phyloP scores from a whole-genome alignment of 2,329 filamentous ascomycete genomes.

The Cadophora luteo-olivacea region DNA sequence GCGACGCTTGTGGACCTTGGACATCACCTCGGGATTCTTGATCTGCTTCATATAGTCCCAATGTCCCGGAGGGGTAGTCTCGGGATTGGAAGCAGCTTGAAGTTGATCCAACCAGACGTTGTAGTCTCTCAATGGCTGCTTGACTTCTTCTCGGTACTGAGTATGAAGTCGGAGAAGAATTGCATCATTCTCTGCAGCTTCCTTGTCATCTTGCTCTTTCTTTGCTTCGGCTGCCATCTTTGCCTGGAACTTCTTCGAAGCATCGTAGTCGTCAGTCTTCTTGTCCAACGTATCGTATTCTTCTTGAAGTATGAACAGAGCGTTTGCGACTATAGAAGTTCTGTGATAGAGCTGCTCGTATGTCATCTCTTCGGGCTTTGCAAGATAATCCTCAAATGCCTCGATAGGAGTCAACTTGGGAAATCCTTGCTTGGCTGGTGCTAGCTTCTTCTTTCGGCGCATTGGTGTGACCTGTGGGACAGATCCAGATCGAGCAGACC shows the following conservation, averaged over 20 bases:
- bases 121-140: conserved; percentile 16
- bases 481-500: not conserved
- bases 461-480: not conserved
- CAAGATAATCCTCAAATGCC: conserved; percentile 39
- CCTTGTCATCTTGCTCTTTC: conserved; percentile 24
- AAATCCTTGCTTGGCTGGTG: conserved; percentile 24
- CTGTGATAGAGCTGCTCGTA: conserved; percentile 40
- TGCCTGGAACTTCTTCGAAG: conserved; percentile 30
- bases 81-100: conserved; percentile 3
- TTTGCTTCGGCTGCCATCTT: conserved; percentile 28
- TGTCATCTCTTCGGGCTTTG: conserved; percentile 35
- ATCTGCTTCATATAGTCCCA: conserved; percentile 14
- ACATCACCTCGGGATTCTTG: conserved; percentile 21
- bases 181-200: conserved; percentile 18
- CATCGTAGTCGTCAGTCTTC: conserved; percentile 38
- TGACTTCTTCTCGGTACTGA: conserved; percentile 8
- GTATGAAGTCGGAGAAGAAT: conserved; percentile 16
- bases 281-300: conserved; percentile 40
- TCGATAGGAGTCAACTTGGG: conserved; percentile 37
- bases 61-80: not conserved
- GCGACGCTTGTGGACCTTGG: conserved; percentile 15
- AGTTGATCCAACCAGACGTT: conserved; percentile 14
- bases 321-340: conserved; percentile 31
- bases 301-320: conserved; percentile 36
- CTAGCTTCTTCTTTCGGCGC: not conserved